Base-by-base conservation (phyloP, 2,329 filamentous ascomycete genomes). In the Ascochyta clinopodiicola region DNA sequence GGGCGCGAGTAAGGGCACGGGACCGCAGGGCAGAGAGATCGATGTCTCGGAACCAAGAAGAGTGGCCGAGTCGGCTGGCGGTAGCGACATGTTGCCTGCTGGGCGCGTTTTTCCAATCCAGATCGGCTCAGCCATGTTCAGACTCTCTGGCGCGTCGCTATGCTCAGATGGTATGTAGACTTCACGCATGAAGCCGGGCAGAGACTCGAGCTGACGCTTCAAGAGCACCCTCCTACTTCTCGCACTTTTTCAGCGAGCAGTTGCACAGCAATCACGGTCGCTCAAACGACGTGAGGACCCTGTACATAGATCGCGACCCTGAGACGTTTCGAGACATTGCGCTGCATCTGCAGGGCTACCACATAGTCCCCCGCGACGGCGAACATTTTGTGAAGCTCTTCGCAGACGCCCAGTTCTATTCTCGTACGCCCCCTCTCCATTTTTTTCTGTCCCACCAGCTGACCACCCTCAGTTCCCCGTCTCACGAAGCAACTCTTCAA, bases 271-370 rank as follows among this genome's bases (percentile, higher is more conserved):
- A 84, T 44, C 83, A 86, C 56, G 82, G 83, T 51, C 84, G 84
- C 55, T 82, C 86, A 51, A 76, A 77, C 37, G 80, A 78, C 48
- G 77, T 96, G 55, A 87, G 89, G 63, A 96, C 94, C 0, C 82
- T 98, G 6, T 97, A 97, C 77, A 97, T 98, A 69, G 94, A 98
- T 75, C 89, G 94, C 58, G 94, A 98, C 75, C 93, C 94, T 0
- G 82, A 82, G 13, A 97, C 92, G 0, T 98, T 98, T 74, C 84
- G 83, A 68, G 92, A 97, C 71, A 97, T 98, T 61, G 89, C 90
- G 34, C 82, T 93, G 51, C 93, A 98, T 80, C 81, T 98, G 21
- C 93, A 96, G 79, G 84, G 94, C 40, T 98, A 98, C 75, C 89
- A 96, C 78, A 84, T 97, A 57, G 82, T 84, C 51, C 93, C 94